Conservation (phyloP, 176 grass and related monocot species). For the Dendrocalamus sinicus region DNA sequence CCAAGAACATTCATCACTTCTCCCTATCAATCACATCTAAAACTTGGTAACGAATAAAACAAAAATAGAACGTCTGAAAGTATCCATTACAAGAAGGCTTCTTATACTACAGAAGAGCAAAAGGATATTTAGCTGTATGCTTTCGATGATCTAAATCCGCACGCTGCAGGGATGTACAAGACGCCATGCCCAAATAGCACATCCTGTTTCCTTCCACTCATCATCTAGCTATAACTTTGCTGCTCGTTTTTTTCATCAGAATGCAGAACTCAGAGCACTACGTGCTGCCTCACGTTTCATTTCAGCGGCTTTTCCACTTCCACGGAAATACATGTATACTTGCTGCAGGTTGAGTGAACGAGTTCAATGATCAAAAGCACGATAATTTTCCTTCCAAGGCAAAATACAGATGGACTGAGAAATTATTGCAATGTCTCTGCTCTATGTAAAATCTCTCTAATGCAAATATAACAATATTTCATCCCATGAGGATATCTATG, state of each 20-base stretch:
- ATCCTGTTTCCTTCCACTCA: conserved; percentile 35
- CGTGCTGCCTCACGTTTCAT: conserved; percentile 77
- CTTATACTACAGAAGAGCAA: conserved; percentile 52
- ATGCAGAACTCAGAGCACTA: conserved; percentile 70
- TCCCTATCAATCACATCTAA: conserved; percentile 47
- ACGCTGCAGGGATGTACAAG: conserved; percentile 40
- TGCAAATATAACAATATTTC: neutral
- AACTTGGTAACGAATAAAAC: conserved; percentile 12
- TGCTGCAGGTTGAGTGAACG: conserved; percentile 55
- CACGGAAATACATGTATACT: conserved; percentile 98
- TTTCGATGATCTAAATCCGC: conserved; percentile 22
- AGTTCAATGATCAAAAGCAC: conserved; percentile 8
- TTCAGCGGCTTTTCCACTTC: conserved; percentile 82
- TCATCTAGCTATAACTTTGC: conserved; percentile 25
- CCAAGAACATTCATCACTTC: neutral
- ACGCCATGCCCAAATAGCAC: conserved; percentile 10
- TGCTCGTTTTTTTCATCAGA: conserved; percentile 51
- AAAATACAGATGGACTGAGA: neutral
- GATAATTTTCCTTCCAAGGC: neutral
- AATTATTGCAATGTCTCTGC: neutral
- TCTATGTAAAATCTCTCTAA: conserved; percentile 50
- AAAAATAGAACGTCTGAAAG: neutral
- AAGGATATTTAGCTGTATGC: conserved; percentile 21
- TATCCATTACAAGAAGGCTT: conserved; percentile 1
- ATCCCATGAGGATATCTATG: neutral